These are phyloP conservation scores for Ceratocystis ficicola DNA, from an alignment of 2,329 filamentous ascomycete genomes.

Conservation along the genomic window DNA sequence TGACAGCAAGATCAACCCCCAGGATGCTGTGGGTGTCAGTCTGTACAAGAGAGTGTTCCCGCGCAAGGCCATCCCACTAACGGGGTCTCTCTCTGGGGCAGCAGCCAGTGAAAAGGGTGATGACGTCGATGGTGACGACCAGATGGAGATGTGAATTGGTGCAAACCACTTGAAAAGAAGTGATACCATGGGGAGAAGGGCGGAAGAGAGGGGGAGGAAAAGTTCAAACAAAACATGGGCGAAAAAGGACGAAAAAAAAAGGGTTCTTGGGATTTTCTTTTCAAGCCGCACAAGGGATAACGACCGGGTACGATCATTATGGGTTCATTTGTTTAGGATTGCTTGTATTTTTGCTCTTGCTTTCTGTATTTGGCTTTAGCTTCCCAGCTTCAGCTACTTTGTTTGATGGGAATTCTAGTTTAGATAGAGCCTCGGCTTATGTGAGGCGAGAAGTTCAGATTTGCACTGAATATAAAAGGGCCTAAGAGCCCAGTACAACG, in stretches of 20 bases:
- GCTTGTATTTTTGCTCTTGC: background rate
- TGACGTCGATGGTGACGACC: slow-evolving; percentile 23
- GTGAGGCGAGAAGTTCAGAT: slow-evolving; percentile 5
- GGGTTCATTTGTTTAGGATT: background rate
- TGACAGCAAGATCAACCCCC: slow-evolving; percentile 87
- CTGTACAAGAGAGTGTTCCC: slow-evolving; percentile 80
- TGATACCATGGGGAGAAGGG: background rate
- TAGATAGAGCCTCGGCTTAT: slow-evolving; percentile 7
- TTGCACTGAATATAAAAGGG: slow-evolving; percentile 5
- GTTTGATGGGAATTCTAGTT: background rate
- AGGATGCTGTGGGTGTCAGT: slow-evolving; percentile 86
- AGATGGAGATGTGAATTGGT: slow-evolving; percentile 21
- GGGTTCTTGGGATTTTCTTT: slow-evolving; percentile 13
- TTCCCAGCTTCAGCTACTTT: slow-evolving; percentile 10
- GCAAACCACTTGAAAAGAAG: background rate
- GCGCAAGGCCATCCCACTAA: slow-evolving; percentile 45
- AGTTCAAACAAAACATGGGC: background rate
- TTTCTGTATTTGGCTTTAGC: background rate
- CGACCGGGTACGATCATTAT: slow-evolving; percentile 12
- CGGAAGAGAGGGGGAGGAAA: background rate
- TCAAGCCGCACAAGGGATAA: background rate
- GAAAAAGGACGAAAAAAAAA: background rate
- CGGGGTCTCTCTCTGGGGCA: slow-evolving; percentile 34
- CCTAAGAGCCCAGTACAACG: background rate
- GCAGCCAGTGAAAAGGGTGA: slow-evolving; percentile 22